Conservation (phyloP, 2,329 filamentous ascomycete genomes). For the Fusarium floridanum region DNA sequence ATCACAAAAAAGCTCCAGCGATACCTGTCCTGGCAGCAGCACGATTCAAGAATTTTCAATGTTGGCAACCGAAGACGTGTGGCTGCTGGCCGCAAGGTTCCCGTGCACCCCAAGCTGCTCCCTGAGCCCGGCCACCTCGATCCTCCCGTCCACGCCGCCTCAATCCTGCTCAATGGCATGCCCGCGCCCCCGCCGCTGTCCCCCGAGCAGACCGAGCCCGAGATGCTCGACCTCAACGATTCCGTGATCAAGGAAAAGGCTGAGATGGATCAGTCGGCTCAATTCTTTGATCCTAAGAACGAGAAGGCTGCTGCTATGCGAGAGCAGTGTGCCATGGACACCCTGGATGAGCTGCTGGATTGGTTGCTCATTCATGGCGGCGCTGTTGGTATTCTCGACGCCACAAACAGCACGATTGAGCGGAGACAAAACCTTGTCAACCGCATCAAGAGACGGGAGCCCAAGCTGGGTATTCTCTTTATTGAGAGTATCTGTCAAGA, state of each 20-base stretch:
- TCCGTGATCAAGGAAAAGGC: conserved; percentile 46
- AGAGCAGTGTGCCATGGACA: conserved; percentile 93
- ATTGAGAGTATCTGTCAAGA: conserved; percentile 95
- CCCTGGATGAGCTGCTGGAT: conserved; percentile 90
- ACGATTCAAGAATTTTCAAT: conserved; percentile 96
- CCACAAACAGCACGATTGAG: conserved; percentile 94
- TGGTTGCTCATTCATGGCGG: conserved; percentile 87
- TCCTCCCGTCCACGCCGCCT: conserved; percentile 65
- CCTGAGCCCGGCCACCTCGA: conserved; percentile 56
- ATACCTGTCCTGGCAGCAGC: conserved; percentile 97
- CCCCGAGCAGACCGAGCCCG: conserved; percentile 53
- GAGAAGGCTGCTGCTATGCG: conserved; percentile 83
- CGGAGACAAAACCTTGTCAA: conserved; percentile 87
- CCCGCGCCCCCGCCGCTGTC: conserved; percentile 51
- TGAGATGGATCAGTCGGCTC: conserved; percentile 86
- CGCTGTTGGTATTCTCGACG: conserved; percentile 94
- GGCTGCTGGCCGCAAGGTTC: conserved; percentile 71
- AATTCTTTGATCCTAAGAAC: conserved; percentile 95
- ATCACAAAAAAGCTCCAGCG: conserved; percentile 98
- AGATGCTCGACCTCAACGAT: conserved; percentile 53
- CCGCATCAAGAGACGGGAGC: conserved; percentile 84
- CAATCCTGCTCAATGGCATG: conserved; percentile 69
- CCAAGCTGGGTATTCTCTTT: conserved; percentile 91
- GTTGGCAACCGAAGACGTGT: conserved; percentile 91
- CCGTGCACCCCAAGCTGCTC: conserved; percentile 49